These are phyloP conservation scores for Taphrina communis DNA, from an alignment of 1,139 yeast genomes.

Conservation along the genomic window DNA sequence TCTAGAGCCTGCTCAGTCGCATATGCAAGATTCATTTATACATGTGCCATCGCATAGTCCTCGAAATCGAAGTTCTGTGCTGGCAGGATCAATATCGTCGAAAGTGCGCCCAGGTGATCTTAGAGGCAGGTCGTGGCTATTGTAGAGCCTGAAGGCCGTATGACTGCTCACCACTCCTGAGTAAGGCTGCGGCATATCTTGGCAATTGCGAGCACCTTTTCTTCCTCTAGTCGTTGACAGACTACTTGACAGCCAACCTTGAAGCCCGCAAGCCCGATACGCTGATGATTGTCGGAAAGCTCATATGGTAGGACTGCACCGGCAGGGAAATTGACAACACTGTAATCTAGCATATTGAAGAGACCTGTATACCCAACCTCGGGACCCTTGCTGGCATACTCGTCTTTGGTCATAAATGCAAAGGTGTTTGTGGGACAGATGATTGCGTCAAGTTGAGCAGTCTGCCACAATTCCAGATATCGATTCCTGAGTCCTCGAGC, in stretches of 20 bases:
- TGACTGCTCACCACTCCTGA: background rate
- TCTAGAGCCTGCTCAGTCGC: too few relatives aligned
- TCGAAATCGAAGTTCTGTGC: too few relatives aligned
- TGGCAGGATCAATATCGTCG: too few relatives aligned
- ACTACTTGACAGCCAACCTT: slow-evolving; percentile 27
- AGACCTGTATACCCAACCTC: slow-evolving; percentile 66
- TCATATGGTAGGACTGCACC: slow-evolving; percentile 15
- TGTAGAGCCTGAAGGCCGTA: background rate
- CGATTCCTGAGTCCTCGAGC: slow-evolving; percentile 12
- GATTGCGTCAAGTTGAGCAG: slow-evolving; percentile 9
- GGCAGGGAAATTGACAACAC: slow-evolving; percentile 62
- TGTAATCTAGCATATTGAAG: slow-evolving; percentile 62
- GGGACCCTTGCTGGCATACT: slow-evolving; percentile 13
- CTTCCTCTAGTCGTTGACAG: slow-evolving; percentile 20
- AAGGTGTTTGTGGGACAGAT: slow-evolving; percentile 23
- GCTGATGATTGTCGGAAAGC: slow-evolving; percentile 1
- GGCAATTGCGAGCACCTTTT: slow-evolving; percentile 23
- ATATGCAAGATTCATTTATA: too few relatives aligned
- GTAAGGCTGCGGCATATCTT: background rate
- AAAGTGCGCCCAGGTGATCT: too few relatives aligned
- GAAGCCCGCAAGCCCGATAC: slow-evolving; percentile 9
- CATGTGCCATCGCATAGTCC: too few relatives aligned
- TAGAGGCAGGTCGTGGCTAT: too few relatives aligned
- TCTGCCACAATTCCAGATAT: slow-evolving; percentile 15
- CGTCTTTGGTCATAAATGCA: slow-evolving; percentile 8